phyloP scores from a whole-genome alignment of 345 rosid genomes.

The Lepidium aucheri region DNA sequence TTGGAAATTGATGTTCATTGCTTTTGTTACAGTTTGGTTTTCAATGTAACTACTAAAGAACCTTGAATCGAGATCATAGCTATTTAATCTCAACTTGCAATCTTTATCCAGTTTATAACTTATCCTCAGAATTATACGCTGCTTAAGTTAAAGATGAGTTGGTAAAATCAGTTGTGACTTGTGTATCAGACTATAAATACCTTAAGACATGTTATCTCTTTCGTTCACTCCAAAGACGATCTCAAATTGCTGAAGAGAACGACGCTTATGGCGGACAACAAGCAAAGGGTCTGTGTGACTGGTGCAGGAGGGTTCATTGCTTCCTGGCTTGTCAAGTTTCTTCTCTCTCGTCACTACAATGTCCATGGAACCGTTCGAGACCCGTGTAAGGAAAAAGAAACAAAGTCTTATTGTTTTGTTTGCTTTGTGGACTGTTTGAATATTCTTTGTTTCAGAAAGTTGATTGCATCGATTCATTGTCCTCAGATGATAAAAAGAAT shows the following conservation, averaged over 20 bases:
- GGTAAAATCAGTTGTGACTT: background rate
- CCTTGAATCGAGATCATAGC: slow-evolving; percentile 12
- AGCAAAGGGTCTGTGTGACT: slow-evolving; percentile 42
- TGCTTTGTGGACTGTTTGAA: background rate
- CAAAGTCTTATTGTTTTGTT: too few species aligned
- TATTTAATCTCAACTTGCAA: slow-evolving; percentile 5
- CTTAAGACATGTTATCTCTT: background rate
- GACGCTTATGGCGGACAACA: slow-evolving; percentile 6
- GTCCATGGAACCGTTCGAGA: slow-evolving; percentile 57
- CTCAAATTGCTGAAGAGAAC: slow-evolving; percentile 1
- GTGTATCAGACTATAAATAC: slow-evolving; percentile 14
- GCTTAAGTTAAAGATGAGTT: slow-evolving; percentile 12
- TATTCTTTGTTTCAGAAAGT: slow-evolving; percentile 9
- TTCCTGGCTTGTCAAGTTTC: slow-evolving; percentile 40
- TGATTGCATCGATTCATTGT: background rate
- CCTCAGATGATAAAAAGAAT: slow-evolving; percentile 36
- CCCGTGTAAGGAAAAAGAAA: slow-evolving; percentile 27
- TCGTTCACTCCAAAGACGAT: slow-evolving; percentile 11
- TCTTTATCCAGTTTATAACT: slow-evolving; percentile 14
- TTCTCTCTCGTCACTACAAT: slow-evolving; percentile 41
- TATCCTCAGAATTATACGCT: slow-evolving; percentile 10
- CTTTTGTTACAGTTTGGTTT: slow-evolving; percentile 45
- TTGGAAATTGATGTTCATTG: background rate
- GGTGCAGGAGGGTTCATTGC: slow-evolving; percentile 53
- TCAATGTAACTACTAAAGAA: slow-evolving; percentile 40